Evolutionary conservation across 331 rosid genomes (phyloP), one percentile per base, ranked within the genome.

Genomic region (Malus hybrid): DNA sequence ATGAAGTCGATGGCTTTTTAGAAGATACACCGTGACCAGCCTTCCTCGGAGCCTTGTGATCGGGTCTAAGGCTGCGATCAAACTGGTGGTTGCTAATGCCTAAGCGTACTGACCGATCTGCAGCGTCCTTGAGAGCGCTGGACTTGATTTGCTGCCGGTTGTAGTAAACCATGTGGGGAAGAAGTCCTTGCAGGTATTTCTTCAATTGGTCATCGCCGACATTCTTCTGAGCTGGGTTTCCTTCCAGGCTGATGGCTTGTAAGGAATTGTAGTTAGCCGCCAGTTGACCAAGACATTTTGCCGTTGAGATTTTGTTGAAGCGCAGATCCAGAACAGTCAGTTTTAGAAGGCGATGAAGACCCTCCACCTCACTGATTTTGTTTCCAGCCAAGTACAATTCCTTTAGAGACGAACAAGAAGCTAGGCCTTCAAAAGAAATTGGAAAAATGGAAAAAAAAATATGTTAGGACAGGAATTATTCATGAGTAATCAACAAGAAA

Each of bases 331-430:
- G 82, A 70, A 92, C 78, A 18, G 80, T 83, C 79, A 95, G 73
- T 84, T 95, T 95, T 80, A 95, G 80, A 42, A 95, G 90, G 36
- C 99, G 96, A 86, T 95, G 99, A 73, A 95, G 90, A 79, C 99
- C 97, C 87, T 95, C 99, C 6, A 95, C 97, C 83, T 95, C 99
- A 6, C 97, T 88, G 70, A 95, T 92, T 75, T 92, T 95, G 85
- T 95, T 95, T 83, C 99, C 97, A 36, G 97, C 89, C 62, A 95
- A 79, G 87, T 95, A 95, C 88, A 95, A 80, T 88, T 95, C 99
- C 84, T 92, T 95, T 5, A 95, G 83, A 28, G 96, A 84, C n/a
- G 99, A 88, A 82, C 97, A 92, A 4, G 97, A 95, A 65, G 97
- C 97, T 6, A 95, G 82, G 79, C 99, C 99, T 95, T 78, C 61